Evolutionary conservation across 805 yeast species (phyloP), one percentile per base, ranked within the genome.

Genomic region (Starmerella sirachaensis): DNA sequence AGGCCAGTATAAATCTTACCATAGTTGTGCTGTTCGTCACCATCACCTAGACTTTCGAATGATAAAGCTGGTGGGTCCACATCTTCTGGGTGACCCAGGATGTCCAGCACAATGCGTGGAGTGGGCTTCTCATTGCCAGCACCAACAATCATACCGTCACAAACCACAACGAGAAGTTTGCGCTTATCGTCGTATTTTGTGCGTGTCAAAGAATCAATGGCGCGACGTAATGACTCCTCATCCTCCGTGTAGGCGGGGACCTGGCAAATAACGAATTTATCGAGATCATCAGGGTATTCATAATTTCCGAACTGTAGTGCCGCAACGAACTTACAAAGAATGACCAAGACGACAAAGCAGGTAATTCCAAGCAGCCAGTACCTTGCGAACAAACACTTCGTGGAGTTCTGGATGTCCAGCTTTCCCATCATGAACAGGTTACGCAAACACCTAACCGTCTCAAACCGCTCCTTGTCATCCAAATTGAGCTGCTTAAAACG

Each of bases 161-260:
- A 73, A 29, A 73, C 57, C 29, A 73, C 63, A n/a, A 72, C 54
- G 36, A 73, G 62, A 43, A 73, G 57, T 52, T 73, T 73, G 49
- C 75, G 72, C 39, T 72, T 69, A 51, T 72, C 75, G 29, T 76
- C 76, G 45, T 66, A 73, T 42, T 68, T 66, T 27, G 74, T 69
- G 18, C 75, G 62, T 12, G 77, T 76, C 34, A 73, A 47, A 7
- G 78, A 73, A 52, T 73, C 78, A 46, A 73, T 62, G 1, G 77
- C 74, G 11, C 74, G 62, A 28, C 78, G 60, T 31, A 73, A 50
- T 25, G 74, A 72, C 6, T 53, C 63, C 48, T 66, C 75, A 50
- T 70, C 78, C 53, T 73, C 79, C 8, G 78, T 72, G 50, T 73
- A 73, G 31, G 74, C 74, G 3, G 79, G 76, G 11, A 73, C 69